These are phyloP conservation scores for Aspergillus clavatus DNA, from an alignment of 2,329 filamentous ascomycete genomes.

Conservation along the genomic window DNA sequence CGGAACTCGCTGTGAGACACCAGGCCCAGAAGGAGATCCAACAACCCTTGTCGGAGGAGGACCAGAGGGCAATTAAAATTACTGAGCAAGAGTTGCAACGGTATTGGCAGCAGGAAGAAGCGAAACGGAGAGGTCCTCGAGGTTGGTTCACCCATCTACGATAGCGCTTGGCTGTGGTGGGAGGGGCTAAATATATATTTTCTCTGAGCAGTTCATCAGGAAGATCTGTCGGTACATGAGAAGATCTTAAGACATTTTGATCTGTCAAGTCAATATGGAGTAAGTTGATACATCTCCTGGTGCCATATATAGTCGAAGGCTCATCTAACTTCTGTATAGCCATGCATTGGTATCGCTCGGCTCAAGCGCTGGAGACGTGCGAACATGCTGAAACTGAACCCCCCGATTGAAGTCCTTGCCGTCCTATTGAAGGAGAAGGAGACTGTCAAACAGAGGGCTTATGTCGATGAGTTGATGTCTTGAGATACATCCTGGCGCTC, in stretches of 20 bases:
- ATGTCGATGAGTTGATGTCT: slow-evolving; percentile 48
- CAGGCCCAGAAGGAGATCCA: slow-evolving; percentile 45
- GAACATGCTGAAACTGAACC: slow-evolving; percentile 72
- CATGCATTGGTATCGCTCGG: slow-evolving; percentile 78
- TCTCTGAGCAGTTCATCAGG: slow-evolving; percentile 62
- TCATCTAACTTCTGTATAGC: slow-evolving; percentile 49
- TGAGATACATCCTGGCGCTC: slow-evolving; percentile 10
- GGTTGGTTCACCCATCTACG: slow-evolving; percentile 27
- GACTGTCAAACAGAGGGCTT: slow-evolving; percentile 55
- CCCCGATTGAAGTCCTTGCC: slow-evolving; percentile 84
- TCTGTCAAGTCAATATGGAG: slow-evolving; percentile 83
- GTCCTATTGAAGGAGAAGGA: slow-evolving; percentile 65
- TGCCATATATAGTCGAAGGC: not conserved
- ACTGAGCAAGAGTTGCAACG: slow-evolving; percentile 63
- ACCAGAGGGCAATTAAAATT: slow-evolving; percentile 55
- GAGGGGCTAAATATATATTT: not conserved
- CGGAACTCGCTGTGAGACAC: slow-evolving; percentile 38
- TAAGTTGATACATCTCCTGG: slow-evolving; percentile 49
- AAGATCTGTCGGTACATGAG: slow-evolving; percentile 66
- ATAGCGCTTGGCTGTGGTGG: not conserved
- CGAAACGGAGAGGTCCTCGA: slow-evolving; percentile 59
- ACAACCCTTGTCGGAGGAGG: slow-evolving; percentile 32
- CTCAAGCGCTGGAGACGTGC: slow-evolving; percentile 85
- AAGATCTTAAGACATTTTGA: slow-evolving; percentile 91
- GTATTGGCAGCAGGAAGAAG: slow-evolving; percentile 75